Base-by-base conservation (phyloP, 2,329 filamentous ascomycete genomes). In the Ceratocystis huliohia region DNA sequence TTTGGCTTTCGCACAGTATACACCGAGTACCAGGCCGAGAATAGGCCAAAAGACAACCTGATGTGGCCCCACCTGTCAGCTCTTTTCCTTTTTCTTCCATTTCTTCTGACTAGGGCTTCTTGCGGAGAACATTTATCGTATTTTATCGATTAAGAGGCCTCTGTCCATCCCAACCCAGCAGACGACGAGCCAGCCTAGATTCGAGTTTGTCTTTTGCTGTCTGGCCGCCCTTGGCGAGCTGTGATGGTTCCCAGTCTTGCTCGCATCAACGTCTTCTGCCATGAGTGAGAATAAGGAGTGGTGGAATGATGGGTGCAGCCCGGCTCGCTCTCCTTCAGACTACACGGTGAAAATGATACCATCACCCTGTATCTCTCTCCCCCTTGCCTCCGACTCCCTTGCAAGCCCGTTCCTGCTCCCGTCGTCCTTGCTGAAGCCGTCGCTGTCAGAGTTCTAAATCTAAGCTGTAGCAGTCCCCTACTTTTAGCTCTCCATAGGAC, bases 401-500 rank as follows among this genome's bases (percentile, higher is more conserved):
- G 50, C 50, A 30, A 22, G 25, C 50, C 50, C 25, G 22, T 57
- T 57, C 50, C 50, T 50, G n/a, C 50, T 30, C 50, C 22, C 22
- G 53, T 13, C 1, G 28, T 56, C 28, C 50, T 56, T 56, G 7
- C 50, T 56, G 50, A 20, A 56, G 50, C 25, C 50, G 50, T 28
- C 53, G 53, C 28, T 28, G 53, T 28, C 53, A 30, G 13, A 57
- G 53, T 57, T 57, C 28, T 33, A 57, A 13, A 17, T 57, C 28
- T n/a, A 22, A n/a, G 10, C 53, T 33, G n/a, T 17, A 13, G 8
- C 17, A 17, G 17, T 17, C 28, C 22, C 53, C 10, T 57, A 17
- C 48, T 25, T 48, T 28, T 63, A 63, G 61, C 37, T 63, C 61
- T 33, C 69, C 44, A 63, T 46, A 63, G 71, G 71, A 70, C 70